Evolutionary conservation across 495 filamentous ascomycete genomes (phyloP).

Genomic region (Xeromyces bisporus): DNA sequence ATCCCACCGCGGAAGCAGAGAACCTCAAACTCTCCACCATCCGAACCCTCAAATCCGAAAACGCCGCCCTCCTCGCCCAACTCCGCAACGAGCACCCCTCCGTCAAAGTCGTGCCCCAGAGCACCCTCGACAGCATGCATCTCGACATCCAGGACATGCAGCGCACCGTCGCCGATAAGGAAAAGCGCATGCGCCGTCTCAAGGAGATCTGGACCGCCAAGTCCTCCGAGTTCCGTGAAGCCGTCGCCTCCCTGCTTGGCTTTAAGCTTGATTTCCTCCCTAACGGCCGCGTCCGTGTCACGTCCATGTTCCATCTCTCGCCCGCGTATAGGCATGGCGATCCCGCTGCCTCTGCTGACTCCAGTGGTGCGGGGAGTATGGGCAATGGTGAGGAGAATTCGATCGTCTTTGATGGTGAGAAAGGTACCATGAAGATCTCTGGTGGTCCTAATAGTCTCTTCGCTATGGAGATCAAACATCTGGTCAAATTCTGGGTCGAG

Average conservation of each 20-base stretch:
- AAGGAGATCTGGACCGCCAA: slow-evolving; percentile 84
- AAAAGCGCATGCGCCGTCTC: slow-evolving; percentile 69
- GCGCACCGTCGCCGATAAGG: slow-evolving; percentile 56
- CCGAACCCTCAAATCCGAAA: slow-evolving; percentile 60
- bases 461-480: slow-evolving; percentile 61
- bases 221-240: slow-evolving; percentile 81
- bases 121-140: slow-evolving; percentile 53
- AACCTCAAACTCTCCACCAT: slow-evolving; percentile 68
- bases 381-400: slow-evolving; percentile 49
- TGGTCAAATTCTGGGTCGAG: slow-evolving; percentile 88
- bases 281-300: slow-evolving; percentile 79
- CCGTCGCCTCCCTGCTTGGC: slow-evolving; percentile 72
- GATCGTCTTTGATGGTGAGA: slow-evolving; percentile 93
- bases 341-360: slow-evolving; percentile 23
- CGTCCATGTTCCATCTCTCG: slow-evolving; percentile 57
- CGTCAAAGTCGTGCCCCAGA: slow-evolving; percentile 50
- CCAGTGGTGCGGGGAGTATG: slow-evolving; percentile 37
- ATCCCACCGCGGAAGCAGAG: slow-evolving; percentile 72
- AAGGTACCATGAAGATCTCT: slow-evolving; percentile 90
- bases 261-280: slow-evolving; percentile 89
- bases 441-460: slow-evolving; percentile 79
- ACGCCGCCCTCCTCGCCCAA: slow-evolving; percentile 61
- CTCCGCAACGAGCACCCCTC: slow-evolving; percentile 36
- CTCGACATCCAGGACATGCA: slow-evolving; percentile 57
- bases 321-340: slow-evolving; percentile 38